Evolutionary conservation across 192 early-diverging fungal genomes (phyloP).

Genomic region (Mortierella alpina): DNA sequence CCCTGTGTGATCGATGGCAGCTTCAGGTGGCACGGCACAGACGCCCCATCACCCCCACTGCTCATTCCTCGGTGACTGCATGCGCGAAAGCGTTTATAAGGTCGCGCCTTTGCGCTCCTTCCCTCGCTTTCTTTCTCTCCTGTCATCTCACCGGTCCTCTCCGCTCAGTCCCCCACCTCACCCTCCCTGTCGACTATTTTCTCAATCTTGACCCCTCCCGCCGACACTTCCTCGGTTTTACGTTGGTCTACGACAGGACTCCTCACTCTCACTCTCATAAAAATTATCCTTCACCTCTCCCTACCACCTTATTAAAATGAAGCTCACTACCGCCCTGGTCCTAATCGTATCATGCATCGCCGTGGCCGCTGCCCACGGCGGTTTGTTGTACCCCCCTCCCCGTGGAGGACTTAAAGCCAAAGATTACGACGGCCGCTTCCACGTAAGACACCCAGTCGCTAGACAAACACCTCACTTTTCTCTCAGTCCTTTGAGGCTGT

Average conservation of each 20-base stretch:
- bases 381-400: conserved; percentile 43
- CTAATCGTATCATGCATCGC: conserved; percentile 31
- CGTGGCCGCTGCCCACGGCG: conserved; percentile 38
- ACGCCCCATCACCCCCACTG: too few species aligned
- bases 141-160: not conserved
- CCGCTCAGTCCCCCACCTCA: not conserved
- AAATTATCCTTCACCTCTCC: not conserved
- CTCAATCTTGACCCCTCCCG: not conserved
- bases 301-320: conserved; percentile 17
- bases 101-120: not conserved
- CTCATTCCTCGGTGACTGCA: too few species aligned
- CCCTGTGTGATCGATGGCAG: too few species aligned
- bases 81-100: too few species aligned
- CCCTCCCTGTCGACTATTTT: not conserved
- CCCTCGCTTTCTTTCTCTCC: conserved; percentile 1
- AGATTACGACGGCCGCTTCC: conserved; percentile 37
- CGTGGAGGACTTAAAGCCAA: conserved; percentile 35
- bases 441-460: conserved; percentile 17
- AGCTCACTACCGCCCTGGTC: conserved; percentile 25
- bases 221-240: not conserved
- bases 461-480: not conserved
- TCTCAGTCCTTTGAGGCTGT: not conserved
- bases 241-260: not conserved
- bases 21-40: too few species aligned
- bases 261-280: not conserved